Evolutionary conservation across 2,329 filamentous ascomycete species (phyloP).

Genomic region (Didymella sp.): DNA sequence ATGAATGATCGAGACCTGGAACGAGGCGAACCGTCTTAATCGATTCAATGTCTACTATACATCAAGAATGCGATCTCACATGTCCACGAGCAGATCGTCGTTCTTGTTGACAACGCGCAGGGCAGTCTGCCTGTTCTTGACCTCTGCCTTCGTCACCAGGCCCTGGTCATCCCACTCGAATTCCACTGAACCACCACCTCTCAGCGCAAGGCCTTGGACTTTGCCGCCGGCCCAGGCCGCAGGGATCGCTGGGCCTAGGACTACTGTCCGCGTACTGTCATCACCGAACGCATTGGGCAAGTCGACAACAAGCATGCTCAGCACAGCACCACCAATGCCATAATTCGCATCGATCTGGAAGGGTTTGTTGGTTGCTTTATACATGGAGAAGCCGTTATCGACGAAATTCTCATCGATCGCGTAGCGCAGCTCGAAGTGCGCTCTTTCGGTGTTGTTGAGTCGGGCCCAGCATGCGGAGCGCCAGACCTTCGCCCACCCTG

Average conservation of each 20-base stretch:
- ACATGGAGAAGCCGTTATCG: conserved; percentile 61
- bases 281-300: conserved; percentile 43
- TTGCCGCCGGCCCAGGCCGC: conserved; percentile 53
- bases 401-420: conserved; percentile 60
- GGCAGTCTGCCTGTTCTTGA: not conserved
- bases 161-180: conserved; percentile 55
- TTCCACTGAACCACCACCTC: conserved; percentile 54
- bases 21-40: not conserved
- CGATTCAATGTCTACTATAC: not conserved
- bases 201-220: conserved; percentile 55
- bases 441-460: conserved; percentile 59
- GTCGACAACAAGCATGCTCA: conserved; percentile 63
- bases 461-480: conserved; percentile 63
- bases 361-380: conserved; percentile 54
- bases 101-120: conserved; percentile 27
- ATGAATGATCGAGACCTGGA: conserved; percentile 14
- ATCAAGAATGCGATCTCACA: not conserved
- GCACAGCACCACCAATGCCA: conserved; percentile 61
- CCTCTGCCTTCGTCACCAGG: conserved; percentile 34
- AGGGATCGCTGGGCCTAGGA: conserved; percentile 59
- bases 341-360: conserved; percentile 69
- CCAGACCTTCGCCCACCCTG: conserved; percentile 67
- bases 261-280: conserved; percentile 43
- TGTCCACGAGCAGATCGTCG: conserved; percentile 2
- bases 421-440: conserved; percentile 58